These are phyloP conservation scores for Hypoxylon lenormandii DNA, from an alignment of 495 filamentous ascomycete species.

Conservation along the genomic window DNA sequence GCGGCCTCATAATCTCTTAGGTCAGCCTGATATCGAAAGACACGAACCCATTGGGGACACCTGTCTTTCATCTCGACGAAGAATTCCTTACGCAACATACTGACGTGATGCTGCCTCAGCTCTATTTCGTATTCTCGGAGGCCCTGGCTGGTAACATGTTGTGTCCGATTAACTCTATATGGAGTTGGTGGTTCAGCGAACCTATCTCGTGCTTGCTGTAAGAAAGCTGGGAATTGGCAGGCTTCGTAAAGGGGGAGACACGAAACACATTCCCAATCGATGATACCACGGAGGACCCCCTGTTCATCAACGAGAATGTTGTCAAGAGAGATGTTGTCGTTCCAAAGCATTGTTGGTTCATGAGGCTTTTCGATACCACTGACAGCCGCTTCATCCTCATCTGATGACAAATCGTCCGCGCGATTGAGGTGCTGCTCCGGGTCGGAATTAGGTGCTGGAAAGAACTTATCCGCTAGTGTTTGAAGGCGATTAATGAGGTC, in stretches of 20 bases:
- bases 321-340: conserved; percentile 61
- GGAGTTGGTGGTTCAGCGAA: conserved; percentile 22
- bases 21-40: conserved; percentile 13
- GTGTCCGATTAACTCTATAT: conserved; percentile 35
- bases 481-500: conserved; percentile 30
- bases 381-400: conserved; percentile 22
- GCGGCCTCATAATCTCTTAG: conserved; percentile 47
- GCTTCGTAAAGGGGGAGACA: conserved; percentile 62
- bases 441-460: conserved; percentile 19
- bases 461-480: conserved; percentile 24
- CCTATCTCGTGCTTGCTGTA: conserved; percentile 46
- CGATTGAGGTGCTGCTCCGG: background rate
- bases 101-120: conserved; percentile 51
- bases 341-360: conserved; percentile 58
- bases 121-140: conserved; percentile 33
- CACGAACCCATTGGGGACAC: conserved; percentile 41
- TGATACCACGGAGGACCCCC: conserved; percentile 58
- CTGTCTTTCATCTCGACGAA: conserved; percentile 49
- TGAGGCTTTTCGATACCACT: conserved; percentile 24
- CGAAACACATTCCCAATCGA: conserved; percentile 68
- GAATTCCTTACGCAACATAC: conserved; percentile 51
- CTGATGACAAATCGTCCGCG: conserved; percentile 14
- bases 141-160: background rate
- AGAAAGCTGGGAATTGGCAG: conserved; percentile 60
- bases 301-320: conserved; percentile 65